Percentiles rank a stretch among this genome's conserved stretches.
phyloP scores from a whole-genome alignment of 2,329 filamentous ascomycete species.

The Ramularia collo-cygni region DNA sequence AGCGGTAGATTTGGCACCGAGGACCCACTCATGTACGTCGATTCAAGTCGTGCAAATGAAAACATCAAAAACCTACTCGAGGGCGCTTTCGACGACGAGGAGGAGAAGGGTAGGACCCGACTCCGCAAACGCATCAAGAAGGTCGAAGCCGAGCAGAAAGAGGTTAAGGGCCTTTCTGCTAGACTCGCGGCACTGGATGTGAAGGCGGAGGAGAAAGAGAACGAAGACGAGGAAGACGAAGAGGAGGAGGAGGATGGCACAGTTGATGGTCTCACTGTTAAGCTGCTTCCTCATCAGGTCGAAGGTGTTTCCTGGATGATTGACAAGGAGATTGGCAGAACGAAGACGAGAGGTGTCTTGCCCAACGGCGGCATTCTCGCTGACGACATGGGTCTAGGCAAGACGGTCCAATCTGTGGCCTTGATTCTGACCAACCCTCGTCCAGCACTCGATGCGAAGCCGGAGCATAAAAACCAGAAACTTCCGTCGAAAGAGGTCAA shows the following conservation, averaged over 20 bases:
- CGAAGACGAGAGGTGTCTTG: slow-evolving; percentile 70
- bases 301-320: slow-evolving; percentile 94
- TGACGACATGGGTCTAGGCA: slow-evolving; percentile 95
- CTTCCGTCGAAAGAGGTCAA: slow-evolving; percentile 58
- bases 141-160: slow-evolving; percentile 29
- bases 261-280: slow-evolving; percentile 78
- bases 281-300: slow-evolving; percentile 85
- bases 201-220: slow-evolving; percentile 43
- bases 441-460: slow-evolving; percentile 39
- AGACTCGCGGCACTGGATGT: slow-evolving; percentile 40
- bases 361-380: slow-evolving; percentile 92
- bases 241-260: slow-evolving; percentile 52
- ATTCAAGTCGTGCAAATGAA: slow-evolving; percentile 63
- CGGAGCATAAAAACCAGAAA: slow-evolving; percentile 56
- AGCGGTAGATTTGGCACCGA: slow-evolving; percentile 45
- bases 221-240: slow-evolving; percentile 34
- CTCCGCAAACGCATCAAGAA: slow-evolving; percentile 41
- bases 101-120: slow-evolving; percentile 46
- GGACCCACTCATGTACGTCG: slow-evolving; percentile 57
- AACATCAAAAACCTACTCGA: slow-evolving; percentile 78
- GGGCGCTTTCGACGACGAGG: slow-evolving; percentile 69
- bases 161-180: slow-evolving; percentile 36
- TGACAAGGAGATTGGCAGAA: slow-evolving; percentile 78
- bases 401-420: slow-evolving; percentile 89
- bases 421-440: slow-evolving; percentile 78